phyloP scores from a whole-genome alignment of 371 early-diverging fungal genomes.

The Mortierella sp. region DNA sequence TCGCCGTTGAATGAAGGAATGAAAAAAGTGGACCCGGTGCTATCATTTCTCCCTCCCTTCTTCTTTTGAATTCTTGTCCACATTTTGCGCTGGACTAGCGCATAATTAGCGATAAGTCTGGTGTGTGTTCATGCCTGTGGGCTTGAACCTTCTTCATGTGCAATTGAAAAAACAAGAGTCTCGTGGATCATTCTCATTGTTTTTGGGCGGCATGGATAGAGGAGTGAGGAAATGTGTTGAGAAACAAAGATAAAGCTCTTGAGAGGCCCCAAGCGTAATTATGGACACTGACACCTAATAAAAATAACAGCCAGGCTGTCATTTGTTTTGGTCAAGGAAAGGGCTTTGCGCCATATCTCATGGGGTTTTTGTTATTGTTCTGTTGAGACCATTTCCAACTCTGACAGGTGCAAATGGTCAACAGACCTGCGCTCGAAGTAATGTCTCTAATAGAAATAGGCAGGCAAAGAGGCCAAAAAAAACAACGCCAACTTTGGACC shows the following conservation, averaged over 20 bases:
- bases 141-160: slow-evolving; percentile 4
- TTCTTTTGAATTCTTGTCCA: background rate
- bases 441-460: background rate
- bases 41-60: background rate
- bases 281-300: background rate
- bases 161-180: background rate
- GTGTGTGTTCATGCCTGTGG: no score
- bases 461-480: background rate
- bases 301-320: background rate
- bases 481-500: background rate
- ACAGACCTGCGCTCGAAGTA: background rate
- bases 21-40: background rate
- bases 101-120: background rate
- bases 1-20: background rate
- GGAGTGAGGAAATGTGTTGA: background rate
- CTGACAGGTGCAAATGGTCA: slow-evolving; percentile 1
- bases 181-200: background rate
- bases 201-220: background rate
- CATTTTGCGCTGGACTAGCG: background rate
- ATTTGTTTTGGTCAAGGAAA: background rate
- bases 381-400: background rate
- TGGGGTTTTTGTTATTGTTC: background rate
- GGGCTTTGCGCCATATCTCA: background rate
- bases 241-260: background rate
- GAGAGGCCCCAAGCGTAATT: background rate